A percentile compares a stretch with the other conserved stretches of the same genome.
Conservation (phyloP, 1,284 basidiomycete genomes). For the Marasmius sp. region DNA sequence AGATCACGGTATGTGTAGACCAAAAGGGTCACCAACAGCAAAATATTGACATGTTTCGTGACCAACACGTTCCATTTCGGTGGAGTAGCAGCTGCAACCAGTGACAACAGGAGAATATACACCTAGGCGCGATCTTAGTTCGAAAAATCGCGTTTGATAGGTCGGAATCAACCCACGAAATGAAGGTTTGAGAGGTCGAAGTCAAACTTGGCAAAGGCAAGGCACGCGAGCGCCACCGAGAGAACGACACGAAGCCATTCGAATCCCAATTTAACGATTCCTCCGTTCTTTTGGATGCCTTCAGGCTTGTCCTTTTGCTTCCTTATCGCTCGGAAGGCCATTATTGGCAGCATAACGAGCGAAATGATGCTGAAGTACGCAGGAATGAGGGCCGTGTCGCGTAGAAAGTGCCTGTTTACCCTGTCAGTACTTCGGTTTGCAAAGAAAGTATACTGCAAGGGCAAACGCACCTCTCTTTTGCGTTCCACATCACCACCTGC, state of each 20-base stretch:
- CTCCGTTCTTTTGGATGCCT: background rate
- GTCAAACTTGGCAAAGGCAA: background rate
- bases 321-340: background rate
- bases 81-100: background rate
- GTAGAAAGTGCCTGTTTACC: background rate
- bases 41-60: conserved; percentile 9
- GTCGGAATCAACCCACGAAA: background rate
- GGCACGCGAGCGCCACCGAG: background rate
- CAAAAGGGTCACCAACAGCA: conserved; percentile 11
- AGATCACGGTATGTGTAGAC: conserved; percentile 55
- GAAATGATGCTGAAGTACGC: background rate
- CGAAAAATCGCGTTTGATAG: background rate
- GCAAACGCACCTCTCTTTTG: background rate
- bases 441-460: background rate
- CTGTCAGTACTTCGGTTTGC: background rate
- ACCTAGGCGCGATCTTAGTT: background rate
- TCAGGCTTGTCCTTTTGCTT: background rate
- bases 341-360: background rate
- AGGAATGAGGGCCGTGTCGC: background rate
- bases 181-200: background rate
- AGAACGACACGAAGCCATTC: background rate
- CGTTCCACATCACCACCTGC: background rate
- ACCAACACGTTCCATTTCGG: background rate
- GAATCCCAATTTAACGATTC: background rate
- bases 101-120: background rate